These are phyloP conservation scores for Grosmannia clavigera DNA, from an alignment of 2,329 filamentous ascomycete genomes.

Conservation along the genomic window DNA sequence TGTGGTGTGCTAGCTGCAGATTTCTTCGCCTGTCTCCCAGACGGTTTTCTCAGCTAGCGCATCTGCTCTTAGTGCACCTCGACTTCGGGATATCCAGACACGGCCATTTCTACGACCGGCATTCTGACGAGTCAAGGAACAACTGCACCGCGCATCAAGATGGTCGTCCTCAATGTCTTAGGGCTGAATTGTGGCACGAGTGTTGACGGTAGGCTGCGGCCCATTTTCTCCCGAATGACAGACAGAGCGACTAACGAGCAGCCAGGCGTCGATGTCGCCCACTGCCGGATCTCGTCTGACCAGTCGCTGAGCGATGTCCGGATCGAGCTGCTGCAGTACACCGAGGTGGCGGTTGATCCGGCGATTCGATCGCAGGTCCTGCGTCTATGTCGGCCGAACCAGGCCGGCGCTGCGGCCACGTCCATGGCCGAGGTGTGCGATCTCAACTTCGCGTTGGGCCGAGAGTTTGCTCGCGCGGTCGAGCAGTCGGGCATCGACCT, in stretches of 20 bases:
- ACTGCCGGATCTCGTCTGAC: not conserved
- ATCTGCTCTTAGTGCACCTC: too few relatives aligned
- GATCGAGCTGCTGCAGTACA: not conserved
- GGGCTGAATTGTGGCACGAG: conserved; percentile 1
- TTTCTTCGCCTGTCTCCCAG: too few relatives aligned
- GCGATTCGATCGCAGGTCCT: not conserved
- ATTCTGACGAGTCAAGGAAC: not conserved
- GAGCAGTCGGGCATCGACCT: not conserved
- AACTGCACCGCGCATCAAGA: not conserved
- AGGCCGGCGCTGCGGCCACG: not conserved
- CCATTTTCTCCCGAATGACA: not conserved
- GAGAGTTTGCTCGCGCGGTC: conserved; percentile 1
- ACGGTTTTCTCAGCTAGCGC: too few relatives aligned
- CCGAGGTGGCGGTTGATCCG: not conserved
- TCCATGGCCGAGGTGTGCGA: conserved; percentile 2
- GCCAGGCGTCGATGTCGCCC: conserved; percentile 1
- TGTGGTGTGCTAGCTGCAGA: too few relatives aligned
- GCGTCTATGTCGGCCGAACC: not conserved
- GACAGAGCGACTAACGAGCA: too few relatives aligned
- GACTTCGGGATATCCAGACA: too few relatives aligned
- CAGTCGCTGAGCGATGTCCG: not conserved
- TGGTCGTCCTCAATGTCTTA: not conserved
- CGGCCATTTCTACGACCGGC: not conserved
- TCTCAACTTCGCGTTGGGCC: conserved; percentile 1
- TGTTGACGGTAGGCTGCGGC: not conserved